These are phyloP conservation scores for Ogataea thermomethanolica DNA, from an alignment of 805 yeast species.

Conservation along the genomic window DNA sequence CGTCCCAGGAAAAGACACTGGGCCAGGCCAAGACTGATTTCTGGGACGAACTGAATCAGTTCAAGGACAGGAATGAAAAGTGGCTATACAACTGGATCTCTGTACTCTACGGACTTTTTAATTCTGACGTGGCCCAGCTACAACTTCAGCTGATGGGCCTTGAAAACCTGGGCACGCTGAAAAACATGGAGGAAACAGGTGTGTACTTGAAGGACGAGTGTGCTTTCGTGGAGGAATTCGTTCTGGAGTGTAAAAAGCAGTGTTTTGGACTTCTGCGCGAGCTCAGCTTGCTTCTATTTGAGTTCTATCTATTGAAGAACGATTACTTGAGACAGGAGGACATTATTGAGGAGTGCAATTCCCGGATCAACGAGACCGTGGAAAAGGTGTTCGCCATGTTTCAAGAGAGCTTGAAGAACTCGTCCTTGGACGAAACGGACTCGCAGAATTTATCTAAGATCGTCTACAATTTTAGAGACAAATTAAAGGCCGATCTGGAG, in stretches of 20 bases:
- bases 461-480: conserved; percentile 18
- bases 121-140: conserved; percentile 23
- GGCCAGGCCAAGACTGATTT: conserved; percentile 8
- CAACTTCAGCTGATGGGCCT: conserved; percentile 27
- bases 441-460: conserved; percentile 13
- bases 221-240: conserved; percentile 19
- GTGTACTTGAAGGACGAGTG: conserved; percentile 21
- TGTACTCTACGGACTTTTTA: conserved; percentile 27
- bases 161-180: conserved; percentile 22
- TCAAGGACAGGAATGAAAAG: conserved; percentile 17
- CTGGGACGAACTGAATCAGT: conserved; percentile 10
- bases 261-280: conserved; percentile 25
- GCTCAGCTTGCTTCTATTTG: conserved; percentile 27
- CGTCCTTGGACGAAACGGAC: conserved; percentile 13
- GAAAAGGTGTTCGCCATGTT: conserved; percentile 15
- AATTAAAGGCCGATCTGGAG: conserved; percentile 22
- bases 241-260: conserved; percentile 22
- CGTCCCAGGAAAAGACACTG: conserved; percentile 11
- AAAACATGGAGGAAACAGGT: conserved; percentile 23
- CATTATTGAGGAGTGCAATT: conserved; percentile 20
- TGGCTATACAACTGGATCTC: conserved; percentile 31
- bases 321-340: conserved; percentile 15
- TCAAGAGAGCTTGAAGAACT: conserved; percentile 4
- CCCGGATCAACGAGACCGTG: conserved; percentile 20
- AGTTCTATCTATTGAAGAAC: conserved; percentile 25